phyloP scores from a whole-genome alignment of 2,329 filamentous ascomycete species.

The Ascochyta rabiei region DNA sequence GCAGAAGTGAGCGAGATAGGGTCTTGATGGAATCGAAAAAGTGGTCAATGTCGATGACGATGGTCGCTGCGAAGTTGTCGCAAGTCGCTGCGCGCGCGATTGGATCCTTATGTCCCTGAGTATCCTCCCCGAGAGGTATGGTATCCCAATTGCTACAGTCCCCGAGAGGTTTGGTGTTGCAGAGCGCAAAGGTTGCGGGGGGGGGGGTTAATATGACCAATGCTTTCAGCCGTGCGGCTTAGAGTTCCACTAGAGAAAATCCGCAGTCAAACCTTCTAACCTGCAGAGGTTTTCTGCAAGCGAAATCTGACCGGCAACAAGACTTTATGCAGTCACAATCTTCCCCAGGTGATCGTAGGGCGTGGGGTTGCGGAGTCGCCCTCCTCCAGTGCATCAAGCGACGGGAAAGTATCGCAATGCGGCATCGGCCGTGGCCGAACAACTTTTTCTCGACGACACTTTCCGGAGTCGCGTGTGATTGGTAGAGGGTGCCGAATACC shows the following conservation, averaged over 20 bases:
- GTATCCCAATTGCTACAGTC: slow-evolving; percentile 11
- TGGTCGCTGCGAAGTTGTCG: background rate
- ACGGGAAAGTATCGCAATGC: slow-evolving; percentile 21
- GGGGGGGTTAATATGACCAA: slow-evolving; percentile 25
- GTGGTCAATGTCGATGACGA: slow-evolving; percentile 2
- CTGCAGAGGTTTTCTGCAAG: background rate
- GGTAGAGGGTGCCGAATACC: slow-evolving; percentile 17
- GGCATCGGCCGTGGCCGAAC: slow-evolving; percentile 30
- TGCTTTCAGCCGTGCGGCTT: slow-evolving; percentile 14
- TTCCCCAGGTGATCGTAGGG: slow-evolving; percentile 3
- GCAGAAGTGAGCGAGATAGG: background rate
- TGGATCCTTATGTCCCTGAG: slow-evolving; percentile 1
- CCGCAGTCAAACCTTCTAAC: slow-evolving; percentile 1
- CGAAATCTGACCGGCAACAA: background rate
- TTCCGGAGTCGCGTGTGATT: slow-evolving; percentile 18
- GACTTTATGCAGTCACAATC: background rate
- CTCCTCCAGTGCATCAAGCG: slow-evolving; percentile 1
- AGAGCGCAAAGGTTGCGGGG: slow-evolving; percentile 3
- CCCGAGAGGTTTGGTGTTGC: slow-evolving; percentile 18
- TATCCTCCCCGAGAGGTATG: slow-evolving; percentile 15
- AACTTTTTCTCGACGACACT: slow-evolving; percentile 6
- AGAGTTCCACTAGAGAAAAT: slow-evolving; percentile 2
- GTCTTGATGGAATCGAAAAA: background rate
- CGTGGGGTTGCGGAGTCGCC: slow-evolving; percentile 1
- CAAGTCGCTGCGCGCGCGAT: slow-evolving; percentile 1